These are phyloP conservation scores for Sporothrix variecibatus DNA, from an alignment of 2,329 filamentous ascomycete genomes.

Conservation along the genomic window DNA sequence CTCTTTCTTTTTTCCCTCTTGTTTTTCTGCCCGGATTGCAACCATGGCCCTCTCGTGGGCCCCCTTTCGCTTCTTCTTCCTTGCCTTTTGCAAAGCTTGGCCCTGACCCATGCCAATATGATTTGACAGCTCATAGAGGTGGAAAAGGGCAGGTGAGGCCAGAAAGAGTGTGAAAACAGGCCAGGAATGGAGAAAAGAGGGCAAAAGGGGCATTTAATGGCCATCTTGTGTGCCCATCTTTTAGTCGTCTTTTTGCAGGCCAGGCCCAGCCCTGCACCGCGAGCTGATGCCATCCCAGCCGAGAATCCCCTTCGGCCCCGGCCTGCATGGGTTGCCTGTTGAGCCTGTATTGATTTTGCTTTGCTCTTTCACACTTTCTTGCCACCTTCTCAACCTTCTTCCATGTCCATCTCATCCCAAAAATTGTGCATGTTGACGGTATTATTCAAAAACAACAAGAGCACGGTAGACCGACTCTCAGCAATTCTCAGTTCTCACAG, in stretches of 20 bases:
- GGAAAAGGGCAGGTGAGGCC: neutral
- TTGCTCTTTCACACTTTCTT: neutral
- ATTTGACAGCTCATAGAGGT: neutral
- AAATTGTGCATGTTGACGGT: neutral
- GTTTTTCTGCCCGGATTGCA: neutral
- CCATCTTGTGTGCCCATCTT: neutral
- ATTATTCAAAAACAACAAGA: neutral
- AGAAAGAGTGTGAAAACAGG: neutral
- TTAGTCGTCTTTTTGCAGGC: neutral
- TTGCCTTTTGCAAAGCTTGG: constrained; percentile 3
- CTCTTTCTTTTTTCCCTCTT: neutral
- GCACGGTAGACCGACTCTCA: neutral
- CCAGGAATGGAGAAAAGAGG: neutral
- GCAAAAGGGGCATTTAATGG: neutral
- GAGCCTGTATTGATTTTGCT: neutral
- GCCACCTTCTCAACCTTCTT: neutral
- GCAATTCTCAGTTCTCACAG: neutral
- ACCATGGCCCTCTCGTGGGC: constrained; percentile 15
- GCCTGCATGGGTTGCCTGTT: neutral
- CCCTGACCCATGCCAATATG: neutral
- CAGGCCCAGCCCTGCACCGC: neutral
- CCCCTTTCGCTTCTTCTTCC: neutral
- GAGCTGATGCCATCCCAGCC: neutral
- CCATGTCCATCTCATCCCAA: neutral
- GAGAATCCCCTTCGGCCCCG: neutral